Conservation (phyloP, 306 rosid genomes). For the Vigna nakashimae region DNA sequence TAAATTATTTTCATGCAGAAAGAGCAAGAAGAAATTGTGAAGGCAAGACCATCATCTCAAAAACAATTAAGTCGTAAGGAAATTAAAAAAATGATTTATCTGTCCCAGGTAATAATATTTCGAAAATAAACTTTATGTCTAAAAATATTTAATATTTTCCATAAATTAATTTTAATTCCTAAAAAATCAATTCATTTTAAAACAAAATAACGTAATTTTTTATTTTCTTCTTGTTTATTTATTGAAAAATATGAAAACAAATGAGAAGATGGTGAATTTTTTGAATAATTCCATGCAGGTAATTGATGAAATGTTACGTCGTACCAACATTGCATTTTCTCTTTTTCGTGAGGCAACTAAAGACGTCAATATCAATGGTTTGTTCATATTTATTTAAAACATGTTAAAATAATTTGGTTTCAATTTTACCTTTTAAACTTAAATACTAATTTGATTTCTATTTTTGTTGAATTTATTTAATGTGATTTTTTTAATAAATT, state of each 20-base stretch:
- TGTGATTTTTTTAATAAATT: no score
- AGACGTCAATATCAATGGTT: not conserved
- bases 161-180: no score
- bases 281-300: not conserved
- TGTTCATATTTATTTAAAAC: not conserved
- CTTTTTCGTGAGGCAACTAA: not conserved
- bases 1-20: constrained; percentile 31
- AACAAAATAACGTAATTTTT: no score
- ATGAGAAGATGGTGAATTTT: not conserved
- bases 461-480: no score
- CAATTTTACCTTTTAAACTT: no score
- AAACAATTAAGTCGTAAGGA: constrained; percentile 41
- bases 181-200: no score
- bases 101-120: constrained; percentile 43
- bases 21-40: constrained; percentile 47
- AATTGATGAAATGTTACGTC: not conserved
- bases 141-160: no score
- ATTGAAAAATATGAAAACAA: not conserved
- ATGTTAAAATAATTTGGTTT: no score
- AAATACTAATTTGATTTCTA: no score
- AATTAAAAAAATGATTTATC: constrained; percentile 59
- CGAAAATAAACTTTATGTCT: no score
- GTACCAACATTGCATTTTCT: not conserved
- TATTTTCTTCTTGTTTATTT: no score
- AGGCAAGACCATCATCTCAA: not conserved